A percentile compares a stretch with the other conserved stretches of the same genome.
Conservation (phyloP, 2,329 filamentous ascomycete species). For the Cercospora zeae-maydis region DNA sequence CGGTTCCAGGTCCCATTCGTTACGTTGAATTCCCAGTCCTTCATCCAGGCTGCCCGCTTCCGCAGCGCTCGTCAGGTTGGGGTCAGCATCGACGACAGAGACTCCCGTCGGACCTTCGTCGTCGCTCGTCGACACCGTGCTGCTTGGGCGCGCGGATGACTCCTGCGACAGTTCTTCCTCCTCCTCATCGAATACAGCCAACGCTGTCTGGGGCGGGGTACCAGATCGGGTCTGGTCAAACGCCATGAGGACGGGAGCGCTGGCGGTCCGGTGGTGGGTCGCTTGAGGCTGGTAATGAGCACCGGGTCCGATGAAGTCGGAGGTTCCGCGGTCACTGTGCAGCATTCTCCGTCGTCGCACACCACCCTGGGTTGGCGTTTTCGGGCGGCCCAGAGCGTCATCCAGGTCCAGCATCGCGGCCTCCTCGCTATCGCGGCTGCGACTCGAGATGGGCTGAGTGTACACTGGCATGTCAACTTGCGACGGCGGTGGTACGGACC, state of each 20-base stretch:
- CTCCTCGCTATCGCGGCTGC: constrained; percentile 47
- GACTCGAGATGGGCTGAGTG: constrained; percentile 14
- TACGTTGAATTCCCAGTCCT: constrained; percentile 24
- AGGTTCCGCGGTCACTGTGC: constrained; percentile 72
- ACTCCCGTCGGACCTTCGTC: constrained; percentile 30
- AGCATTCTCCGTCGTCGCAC: constrained; percentile 68
- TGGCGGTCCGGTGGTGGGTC: constrained; percentile 68
- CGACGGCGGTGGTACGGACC: background rate
- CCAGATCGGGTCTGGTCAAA: constrained; percentile 54
- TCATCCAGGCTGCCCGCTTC: constrained; percentile 17
- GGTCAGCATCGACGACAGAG: constrained; percentile 33
- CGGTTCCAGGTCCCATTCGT: constrained; percentile 26
- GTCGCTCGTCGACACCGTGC: constrained; percentile 12
- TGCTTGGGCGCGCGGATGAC: constrained; percentile 7
- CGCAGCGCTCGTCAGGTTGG: constrained; percentile 1
- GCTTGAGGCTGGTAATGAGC: constrained; percentile 56
- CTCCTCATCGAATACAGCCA: constrained; percentile 77
- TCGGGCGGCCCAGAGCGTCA: constrained; percentile 87
- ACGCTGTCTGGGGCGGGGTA: constrained; percentile 54
- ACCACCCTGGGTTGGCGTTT: constrained; percentile 65
- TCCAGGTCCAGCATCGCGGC: constrained; percentile 90
- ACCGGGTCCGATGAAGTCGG: constrained; percentile 64
- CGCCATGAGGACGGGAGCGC: constrained; percentile 72
- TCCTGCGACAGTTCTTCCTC: constrained; percentile 34
- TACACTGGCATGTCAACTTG: constrained; percentile 11